Evolutionary conservation across 352 stramenopile species (phyloP).

Genomic region (Halophytophthora batemanensis): DNA sequence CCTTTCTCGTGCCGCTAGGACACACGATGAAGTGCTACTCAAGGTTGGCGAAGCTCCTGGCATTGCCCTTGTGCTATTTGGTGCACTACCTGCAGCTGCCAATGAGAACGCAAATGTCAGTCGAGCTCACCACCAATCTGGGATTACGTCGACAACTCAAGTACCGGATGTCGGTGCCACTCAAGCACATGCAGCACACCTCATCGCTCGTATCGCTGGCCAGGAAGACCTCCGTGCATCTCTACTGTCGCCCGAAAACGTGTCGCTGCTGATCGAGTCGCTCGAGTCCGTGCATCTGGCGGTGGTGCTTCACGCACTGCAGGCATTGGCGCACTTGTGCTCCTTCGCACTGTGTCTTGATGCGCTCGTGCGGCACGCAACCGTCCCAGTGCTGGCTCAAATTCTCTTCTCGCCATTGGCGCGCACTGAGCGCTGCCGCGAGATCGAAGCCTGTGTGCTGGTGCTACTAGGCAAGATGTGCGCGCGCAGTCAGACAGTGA

Average conservation of each 20-base stretch:
- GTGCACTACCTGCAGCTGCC: slow-evolving; percentile 21
- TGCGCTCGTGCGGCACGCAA: slow-evolving; percentile 66
- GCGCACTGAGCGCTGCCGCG: slow-evolving; percentile 22
- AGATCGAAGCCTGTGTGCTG: slow-evolving; percentile 35
- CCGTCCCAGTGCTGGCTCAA: slow-evolving; percentile 67
- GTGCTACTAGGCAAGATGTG: slow-evolving; percentile 53
- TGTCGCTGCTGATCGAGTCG: slow-evolving; percentile 61
- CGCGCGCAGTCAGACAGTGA: slow-evolving; percentile 40
- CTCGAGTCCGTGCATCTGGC: slow-evolving; percentile 67
- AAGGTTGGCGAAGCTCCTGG: slow-evolving; percentile 50
- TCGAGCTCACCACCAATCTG: slow-evolving; percentile 6
- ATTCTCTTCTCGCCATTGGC: slow-evolving; percentile 57
- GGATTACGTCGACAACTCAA: background rate
- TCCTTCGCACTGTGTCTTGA: slow-evolving; percentile 64
- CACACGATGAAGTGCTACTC: slow-evolving; percentile 64
- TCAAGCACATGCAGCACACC: slow-evolving; percentile 55
- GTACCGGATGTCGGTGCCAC: slow-evolving; percentile 18
- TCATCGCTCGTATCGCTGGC: slow-evolving; percentile 52
- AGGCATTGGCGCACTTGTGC: slow-evolving; percentile 55
- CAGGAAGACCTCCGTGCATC: slow-evolving; percentile 52
- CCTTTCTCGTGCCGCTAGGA: slow-evolving; percentile 44
- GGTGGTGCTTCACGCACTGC: slow-evolving; percentile 61
- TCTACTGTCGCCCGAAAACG: slow-evolving; percentile 51
- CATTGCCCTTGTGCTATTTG: slow-evolving; percentile 46
- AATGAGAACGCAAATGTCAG: background rate